Conservation (phyloP, 495 filamentous ascomycete species). For the Hypoxylon fragiforme region DNA sequence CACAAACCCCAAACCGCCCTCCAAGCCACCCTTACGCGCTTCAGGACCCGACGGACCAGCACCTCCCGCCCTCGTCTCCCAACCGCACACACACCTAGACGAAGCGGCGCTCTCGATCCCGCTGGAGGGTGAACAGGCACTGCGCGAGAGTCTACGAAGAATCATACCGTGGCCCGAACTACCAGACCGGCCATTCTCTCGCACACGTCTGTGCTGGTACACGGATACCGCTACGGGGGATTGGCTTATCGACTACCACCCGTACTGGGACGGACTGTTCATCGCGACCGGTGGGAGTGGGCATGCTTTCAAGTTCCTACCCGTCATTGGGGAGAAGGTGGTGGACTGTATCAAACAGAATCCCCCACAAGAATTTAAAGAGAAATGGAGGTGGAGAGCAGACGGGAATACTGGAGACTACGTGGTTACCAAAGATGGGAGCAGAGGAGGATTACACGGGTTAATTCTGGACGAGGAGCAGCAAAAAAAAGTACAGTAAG, state of each 20-base stretch:
- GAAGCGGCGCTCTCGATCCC: conserved; percentile 53
- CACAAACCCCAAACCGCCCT: conserved; percentile 61
- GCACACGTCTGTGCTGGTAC: conserved; percentile 88
- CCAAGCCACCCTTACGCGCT: conserved; percentile 47
- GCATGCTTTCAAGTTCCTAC: conserved; percentile 88
- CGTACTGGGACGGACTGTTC: conserved; percentile 66
- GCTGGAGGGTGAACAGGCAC: conserved; percentile 61
- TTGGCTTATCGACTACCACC: conserved; percentile 81
- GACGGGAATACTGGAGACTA: conserved; percentile 7
- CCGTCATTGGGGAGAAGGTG: conserved; percentile 78
- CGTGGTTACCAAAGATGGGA: conserved; percentile 66
- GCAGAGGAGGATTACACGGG: conserved; percentile 59
- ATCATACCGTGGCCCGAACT: conserved; percentile 62
- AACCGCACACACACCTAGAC: conserved; percentile 51
- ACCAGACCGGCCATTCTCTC: conserved; percentile 63
- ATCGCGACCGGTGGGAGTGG: conserved; percentile 84
- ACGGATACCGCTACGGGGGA: conserved; percentile 79
- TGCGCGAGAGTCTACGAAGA: conserved; percentile 62
- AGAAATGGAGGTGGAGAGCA: conserved; percentile 73
- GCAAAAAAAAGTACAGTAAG: background rate
- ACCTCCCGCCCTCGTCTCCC: conserved; percentile 39
- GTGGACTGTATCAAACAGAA: conserved; percentile 65
- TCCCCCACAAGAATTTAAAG: conserved; percentile 58
- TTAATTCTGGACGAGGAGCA: conserved; percentile 56
- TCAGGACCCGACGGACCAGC: background rate